Conservation (phyloP, 2,329 filamentous ascomycete species). For the Bisporella sp. region DNA sequence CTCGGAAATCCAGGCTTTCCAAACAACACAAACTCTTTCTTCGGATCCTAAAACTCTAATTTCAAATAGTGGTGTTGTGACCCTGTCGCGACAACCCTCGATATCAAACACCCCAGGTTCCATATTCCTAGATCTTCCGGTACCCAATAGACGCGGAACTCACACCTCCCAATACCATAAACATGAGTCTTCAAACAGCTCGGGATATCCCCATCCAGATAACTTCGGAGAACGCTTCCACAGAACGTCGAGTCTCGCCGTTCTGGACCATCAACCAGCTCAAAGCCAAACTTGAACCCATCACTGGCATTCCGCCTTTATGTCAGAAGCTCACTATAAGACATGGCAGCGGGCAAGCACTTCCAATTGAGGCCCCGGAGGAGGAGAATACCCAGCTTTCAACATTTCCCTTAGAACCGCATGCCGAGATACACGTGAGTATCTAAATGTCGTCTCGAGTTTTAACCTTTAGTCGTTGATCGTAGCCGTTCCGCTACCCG, state of each 20-base stretch:
- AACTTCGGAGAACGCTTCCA: conserved; percentile 68
- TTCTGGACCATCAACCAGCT: conserved; percentile 84
- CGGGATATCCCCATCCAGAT: conserved; percentile 71
- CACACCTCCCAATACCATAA: neutral
- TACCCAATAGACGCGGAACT: neutral
- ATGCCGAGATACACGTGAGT: conserved; percentile 77
- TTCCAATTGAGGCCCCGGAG: conserved; percentile 61
- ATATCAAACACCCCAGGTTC: too few relatives aligned
- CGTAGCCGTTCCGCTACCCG: neutral
- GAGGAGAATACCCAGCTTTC: conserved; percentile 64
- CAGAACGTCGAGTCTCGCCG: conserved; percentile 86
- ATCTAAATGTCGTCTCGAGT: conserved; percentile 3
- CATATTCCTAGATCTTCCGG: too few relatives aligned
- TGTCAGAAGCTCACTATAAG: conserved; percentile 72
- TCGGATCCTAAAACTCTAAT: too few relatives aligned
- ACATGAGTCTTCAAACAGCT: conserved; percentile 38
- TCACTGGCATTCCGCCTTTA: conserved; percentile 83
- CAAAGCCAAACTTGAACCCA: conserved; percentile 81
- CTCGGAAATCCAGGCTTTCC: too few relatives aligned
- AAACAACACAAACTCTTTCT: too few relatives aligned
- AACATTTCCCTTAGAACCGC: conserved; percentile 61
- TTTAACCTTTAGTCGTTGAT: neutral
- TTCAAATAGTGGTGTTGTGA: too few relatives aligned
- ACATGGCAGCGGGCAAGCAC: conserved; percentile 49
- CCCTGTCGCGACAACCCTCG: too few relatives aligned